Evolutionary conservation across 2,329 filamentous ascomycete genomes (phyloP).

Genomic region (Diaporthe citrichinensis): DNA sequence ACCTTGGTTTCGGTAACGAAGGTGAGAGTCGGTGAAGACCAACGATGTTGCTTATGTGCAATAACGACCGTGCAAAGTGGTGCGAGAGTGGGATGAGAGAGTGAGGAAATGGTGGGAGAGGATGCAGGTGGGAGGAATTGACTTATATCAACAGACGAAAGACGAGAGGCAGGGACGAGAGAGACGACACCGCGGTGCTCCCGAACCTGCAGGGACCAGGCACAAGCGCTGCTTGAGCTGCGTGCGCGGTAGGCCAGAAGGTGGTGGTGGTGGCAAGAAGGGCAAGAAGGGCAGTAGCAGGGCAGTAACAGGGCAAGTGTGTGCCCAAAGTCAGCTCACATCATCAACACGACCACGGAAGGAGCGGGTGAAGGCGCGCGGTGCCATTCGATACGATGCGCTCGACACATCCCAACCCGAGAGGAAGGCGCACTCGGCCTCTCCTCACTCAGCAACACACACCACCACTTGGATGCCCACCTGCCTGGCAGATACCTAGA

Average conservation of each 20-base stretch:
- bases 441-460: background rate
- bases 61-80: slow-evolving; percentile 34
- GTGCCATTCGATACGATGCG: slow-evolving; percentile 12
- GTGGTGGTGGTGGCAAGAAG: slow-evolving; percentile 14
- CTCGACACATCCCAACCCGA: slow-evolving; percentile 1
- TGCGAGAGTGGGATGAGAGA: slow-evolving; percentile 16
- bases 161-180: slow-evolving; percentile 3
- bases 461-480: background rate
- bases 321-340: slow-evolving; percentile 30
- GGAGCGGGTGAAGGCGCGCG: slow-evolving; percentile 16
- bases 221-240: slow-evolving; percentile 22
- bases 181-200: background rate
- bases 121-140: slow-evolving; percentile 26
- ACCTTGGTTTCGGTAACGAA: slow-evolving; percentile 27
- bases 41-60: slow-evolving; percentile 33
- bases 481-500: background rate
- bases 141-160: slow-evolving; percentile 36
- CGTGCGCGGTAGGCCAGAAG: slow-evolving; percentile 5
- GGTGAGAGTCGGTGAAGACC: slow-evolving; percentile 36
- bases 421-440: slow-evolving; percentile 22
- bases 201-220: slow-evolving; percentile 26
- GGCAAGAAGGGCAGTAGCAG: background rate
- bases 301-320: background rate
- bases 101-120: background rate
- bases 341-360: slow-evolving; percentile 35